Conservation (phyloP, 2,329 filamentous ascomycete genomes). For the Falciphora oryzae region DNA sequence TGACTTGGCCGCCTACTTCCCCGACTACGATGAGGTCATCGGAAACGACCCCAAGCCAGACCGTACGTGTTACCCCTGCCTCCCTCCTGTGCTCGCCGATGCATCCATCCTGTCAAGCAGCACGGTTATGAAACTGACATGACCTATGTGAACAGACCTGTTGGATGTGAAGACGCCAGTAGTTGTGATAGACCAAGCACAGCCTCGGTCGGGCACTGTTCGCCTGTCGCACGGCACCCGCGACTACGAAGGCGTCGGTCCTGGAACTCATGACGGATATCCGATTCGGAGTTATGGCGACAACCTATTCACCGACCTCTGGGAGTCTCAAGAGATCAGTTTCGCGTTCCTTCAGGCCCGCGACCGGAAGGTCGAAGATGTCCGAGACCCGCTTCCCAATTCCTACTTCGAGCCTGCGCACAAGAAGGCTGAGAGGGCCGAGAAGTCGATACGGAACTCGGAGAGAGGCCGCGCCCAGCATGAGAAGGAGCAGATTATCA, state of each 20-base stretch:
- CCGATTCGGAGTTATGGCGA: constrained; percentile 50
- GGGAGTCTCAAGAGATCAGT: constrained; percentile 51
- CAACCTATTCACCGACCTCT: constrained; percentile 48
- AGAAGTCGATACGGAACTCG: constrained; percentile 57
- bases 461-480: constrained; percentile 61
- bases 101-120: too few relatives aligned
- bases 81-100: not conserved
- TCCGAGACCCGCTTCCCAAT: constrained; percentile 50
- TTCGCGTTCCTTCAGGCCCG: constrained; percentile 47
- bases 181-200: constrained; percentile 43
- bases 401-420: constrained; percentile 48
- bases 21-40: constrained; percentile 91
- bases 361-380: constrained; percentile 34
- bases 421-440: constrained; percentile 52
- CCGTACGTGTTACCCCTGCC: constrained; percentile 47
- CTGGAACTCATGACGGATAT: not conserved
- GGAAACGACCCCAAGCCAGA: constrained; percentile 75
- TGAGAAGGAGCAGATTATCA: constrained; percentile 59
- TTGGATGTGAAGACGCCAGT: constrained; percentile 69
- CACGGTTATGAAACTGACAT: not conserved
- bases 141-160: constrained; percentile 49
- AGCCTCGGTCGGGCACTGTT: not conserved
- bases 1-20: constrained; percentile 84
- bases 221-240: not conserved
- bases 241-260: not conserved